These are phyloP conservation scores for Pseudomassariella vexata DNA, from an alignment of 2,329 filamentous ascomycete genomes.

Conservation along the genomic window DNA sequence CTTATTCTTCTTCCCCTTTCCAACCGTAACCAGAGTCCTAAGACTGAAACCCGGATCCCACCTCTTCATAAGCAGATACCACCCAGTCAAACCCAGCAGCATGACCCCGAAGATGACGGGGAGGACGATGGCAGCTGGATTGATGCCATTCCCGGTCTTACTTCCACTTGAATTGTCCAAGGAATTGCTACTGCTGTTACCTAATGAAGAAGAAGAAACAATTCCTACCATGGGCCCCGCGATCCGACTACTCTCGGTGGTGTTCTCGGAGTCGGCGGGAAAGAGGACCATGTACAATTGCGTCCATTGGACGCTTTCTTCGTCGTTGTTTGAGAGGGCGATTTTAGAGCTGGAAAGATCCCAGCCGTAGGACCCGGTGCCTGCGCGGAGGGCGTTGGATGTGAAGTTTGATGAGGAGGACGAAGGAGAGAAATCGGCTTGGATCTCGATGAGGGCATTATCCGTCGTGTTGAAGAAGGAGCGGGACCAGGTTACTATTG, in stretches of 20 bases:
- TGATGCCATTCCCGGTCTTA: too few relatives aligned
- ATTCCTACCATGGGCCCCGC: constrained; percentile 1
- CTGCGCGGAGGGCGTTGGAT: constrained; percentile 3
- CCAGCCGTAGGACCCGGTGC: constrained; percentile 3
- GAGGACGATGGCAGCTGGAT: constrained; percentile 3
- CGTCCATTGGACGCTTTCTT: not conserved
- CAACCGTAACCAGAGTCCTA: not conserved
- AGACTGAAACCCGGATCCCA: constrained; percentile 2
- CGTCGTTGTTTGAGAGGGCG: not conserved
- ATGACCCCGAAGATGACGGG: constrained; percentile 3
- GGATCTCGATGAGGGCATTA: constrained; percentile 4
- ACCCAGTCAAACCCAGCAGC: constrained; percentile 1
- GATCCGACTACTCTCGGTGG: not conserved
- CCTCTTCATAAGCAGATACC: constrained; percentile 3
- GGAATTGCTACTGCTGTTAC: not conserved
- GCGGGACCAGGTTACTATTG: constrained; percentile 1
- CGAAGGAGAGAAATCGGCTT: constrained; percentile 4
- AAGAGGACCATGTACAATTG: constrained; percentile 5
- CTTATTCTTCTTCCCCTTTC: not conserved
- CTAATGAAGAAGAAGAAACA: not conserved
- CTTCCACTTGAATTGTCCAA: too few relatives aligned
- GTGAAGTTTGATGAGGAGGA: constrained; percentile 1
- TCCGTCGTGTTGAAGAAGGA: constrained; percentile 2
- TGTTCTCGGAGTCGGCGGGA: not conserved
- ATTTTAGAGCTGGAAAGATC: not conserved